Evolutionary conservation across 2,329 filamentous ascomycete genomes (phyloP).

Genomic region (Penicillium sp.): DNA sequence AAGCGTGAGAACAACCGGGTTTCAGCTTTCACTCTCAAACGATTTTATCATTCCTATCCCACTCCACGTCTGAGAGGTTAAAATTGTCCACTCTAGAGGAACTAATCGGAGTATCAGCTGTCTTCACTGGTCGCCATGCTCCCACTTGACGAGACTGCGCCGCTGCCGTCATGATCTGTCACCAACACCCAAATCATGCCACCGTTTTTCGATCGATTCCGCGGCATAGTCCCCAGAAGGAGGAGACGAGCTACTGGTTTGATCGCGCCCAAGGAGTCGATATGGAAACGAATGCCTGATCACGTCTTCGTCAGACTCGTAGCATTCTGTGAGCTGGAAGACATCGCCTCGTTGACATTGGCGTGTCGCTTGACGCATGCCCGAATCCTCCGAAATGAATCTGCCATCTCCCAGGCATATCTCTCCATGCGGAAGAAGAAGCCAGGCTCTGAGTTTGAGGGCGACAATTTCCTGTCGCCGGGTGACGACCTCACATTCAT

Average conservation of each 20-base stretch:
- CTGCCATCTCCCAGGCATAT: conserved; percentile 23
- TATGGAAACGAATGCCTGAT: conserved; percentile 24
- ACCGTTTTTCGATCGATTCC: conserved; percentile 17
- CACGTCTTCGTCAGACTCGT: conserved; percentile 19
- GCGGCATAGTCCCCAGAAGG: conserved; percentile 14
- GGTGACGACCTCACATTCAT: conserved; percentile 29
- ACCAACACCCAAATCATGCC: conserved; percentile 8
- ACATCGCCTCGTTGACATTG: conserved; percentile 21
- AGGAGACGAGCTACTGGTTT: conserved; percentile 4
- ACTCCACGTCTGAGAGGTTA: too few relatives aligned
- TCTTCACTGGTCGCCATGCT: neutral
- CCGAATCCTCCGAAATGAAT: conserved; percentile 20
- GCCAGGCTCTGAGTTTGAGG: neutral
- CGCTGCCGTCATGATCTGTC: conserved; percentile 7
- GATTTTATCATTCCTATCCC: too few relatives aligned
- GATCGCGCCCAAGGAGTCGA: conserved; percentile 8
- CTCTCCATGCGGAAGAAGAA: conserved; percentile 16
- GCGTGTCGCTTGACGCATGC: conserved; percentile 21
- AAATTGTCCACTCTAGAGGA: neutral
- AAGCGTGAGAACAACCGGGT: too few relatives aligned
- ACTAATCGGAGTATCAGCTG: neutral
- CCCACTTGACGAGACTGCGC: neutral
- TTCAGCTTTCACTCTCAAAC: too few relatives aligned
- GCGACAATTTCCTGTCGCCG: conserved; percentile 9
- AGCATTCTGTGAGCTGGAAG: conserved; percentile 20